A percentile compares a stretch with the other conserved stretches of the same genome.
phyloP scores from a whole-genome alignment of 306 rosid species.

The Nissolia schottii region DNA sequence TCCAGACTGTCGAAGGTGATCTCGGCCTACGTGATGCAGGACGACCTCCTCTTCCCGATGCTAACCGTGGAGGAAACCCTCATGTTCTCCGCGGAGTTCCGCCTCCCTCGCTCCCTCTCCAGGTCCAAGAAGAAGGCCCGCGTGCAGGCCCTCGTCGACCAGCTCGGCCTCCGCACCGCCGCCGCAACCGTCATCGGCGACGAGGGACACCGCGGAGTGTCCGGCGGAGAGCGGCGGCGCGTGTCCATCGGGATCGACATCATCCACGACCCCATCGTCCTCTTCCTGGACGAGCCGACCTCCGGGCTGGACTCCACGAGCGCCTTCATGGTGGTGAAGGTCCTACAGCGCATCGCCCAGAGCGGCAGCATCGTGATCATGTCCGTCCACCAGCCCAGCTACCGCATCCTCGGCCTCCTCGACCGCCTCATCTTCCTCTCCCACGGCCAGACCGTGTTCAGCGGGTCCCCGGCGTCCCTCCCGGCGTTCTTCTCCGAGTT shows the following conservation, averaged over 20 bases:
- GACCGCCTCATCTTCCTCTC: constrained; percentile 82
- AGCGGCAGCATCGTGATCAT: constrained; percentile 81
- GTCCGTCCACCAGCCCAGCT: constrained; percentile 92
- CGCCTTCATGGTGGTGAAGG: constrained; percentile 94
- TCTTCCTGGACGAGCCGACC: constrained; percentile 92
- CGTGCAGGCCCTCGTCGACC: constrained; percentile 77
- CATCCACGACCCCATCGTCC: constrained; percentile 75
- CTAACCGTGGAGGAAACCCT: constrained; percentile 92
- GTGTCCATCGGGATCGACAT: constrained; percentile 89
- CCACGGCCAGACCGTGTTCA: constrained; percentile 71
- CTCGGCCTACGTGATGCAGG: constrained; percentile 97
- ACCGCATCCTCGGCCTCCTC: constrained; percentile 60
- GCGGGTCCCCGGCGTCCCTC: constrained; percentile 57
- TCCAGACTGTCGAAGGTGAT: constrained; percentile 62
- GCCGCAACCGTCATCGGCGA: constrained; percentile 77
- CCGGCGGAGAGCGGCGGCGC: constrained; percentile 88
- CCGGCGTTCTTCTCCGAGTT: constrained; percentile 56
- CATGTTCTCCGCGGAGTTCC: constrained; percentile 82
- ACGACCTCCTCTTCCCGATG: constrained; percentile 93
- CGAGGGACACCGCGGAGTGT: constrained; percentile 86
- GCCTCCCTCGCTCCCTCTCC: constrained; percentile 80
- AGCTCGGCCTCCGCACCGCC: constrained; percentile 66
- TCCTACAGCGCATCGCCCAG: constrained; percentile 71
- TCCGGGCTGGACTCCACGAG: constrained; percentile 89
- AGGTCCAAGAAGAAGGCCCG: constrained; percentile 68